These are phyloP conservation scores for Exophiala aquamarina DNA, from an alignment of 2,329 filamentous ascomycete species.

Conservation along the genomic window DNA sequence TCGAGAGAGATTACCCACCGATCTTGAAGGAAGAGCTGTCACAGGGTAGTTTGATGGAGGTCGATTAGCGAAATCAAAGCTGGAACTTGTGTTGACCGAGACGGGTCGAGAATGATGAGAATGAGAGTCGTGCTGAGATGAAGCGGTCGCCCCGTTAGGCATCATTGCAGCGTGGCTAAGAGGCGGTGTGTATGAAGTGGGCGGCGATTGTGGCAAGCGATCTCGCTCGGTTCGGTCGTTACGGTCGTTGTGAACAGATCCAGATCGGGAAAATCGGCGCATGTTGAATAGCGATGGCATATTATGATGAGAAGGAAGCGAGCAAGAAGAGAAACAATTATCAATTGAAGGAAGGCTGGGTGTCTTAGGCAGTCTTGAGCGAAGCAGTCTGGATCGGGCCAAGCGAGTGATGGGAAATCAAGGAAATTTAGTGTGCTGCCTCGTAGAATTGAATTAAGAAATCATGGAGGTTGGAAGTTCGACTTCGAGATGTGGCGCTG, in stretches of 20 bases:
- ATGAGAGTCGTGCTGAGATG: constrained; percentile 15
- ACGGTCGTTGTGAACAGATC: constrained; percentile 17
- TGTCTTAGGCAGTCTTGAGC: too few relatives aligned
- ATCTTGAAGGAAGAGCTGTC: constrained; percentile 16
- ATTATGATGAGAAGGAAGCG: constrained; percentile 4
- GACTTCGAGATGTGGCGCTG: too few relatives aligned
- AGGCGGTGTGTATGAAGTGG: constrained; percentile 23
- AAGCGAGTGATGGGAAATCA: neutral
- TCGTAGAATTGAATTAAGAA: too few relatives aligned
- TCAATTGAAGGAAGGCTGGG: too few relatives aligned
- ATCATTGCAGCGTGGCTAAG: constrained; percentile 24
- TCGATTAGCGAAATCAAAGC: constrained; percentile 27
- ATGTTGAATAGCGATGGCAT: constrained; percentile 25
- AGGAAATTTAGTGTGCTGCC: too few relatives aligned
- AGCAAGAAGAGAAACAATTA: neutral
- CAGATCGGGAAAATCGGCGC: constrained; percentile 21
- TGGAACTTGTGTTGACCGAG: constrained; percentile 22
- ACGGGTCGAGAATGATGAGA: constrained; percentile 21
- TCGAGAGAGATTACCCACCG: constrained; percentile 22
- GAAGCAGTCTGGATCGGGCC: neutral
- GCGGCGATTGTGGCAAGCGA: constrained; percentile 13
- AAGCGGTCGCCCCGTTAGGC: constrained; percentile 13
- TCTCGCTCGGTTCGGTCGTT: neutral
- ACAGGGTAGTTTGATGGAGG: constrained; percentile 19
- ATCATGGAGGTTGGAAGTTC: too few relatives aligned